Conservation (phyloP, 176 grass and related monocot species). For the Eremochloa ophiuroides region DNA sequence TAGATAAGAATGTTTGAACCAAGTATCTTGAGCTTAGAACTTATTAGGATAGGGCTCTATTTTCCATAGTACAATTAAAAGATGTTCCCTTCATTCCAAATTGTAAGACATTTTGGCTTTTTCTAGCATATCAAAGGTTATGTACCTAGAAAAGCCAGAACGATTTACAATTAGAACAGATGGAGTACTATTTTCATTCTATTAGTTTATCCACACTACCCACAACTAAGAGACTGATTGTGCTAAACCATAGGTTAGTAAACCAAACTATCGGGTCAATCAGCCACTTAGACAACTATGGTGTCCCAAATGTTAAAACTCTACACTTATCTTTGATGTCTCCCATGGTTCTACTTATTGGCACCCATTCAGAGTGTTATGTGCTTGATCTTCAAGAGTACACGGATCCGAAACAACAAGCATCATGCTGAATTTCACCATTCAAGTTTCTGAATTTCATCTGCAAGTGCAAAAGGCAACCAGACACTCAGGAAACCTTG, state of each 20-base stretch:
- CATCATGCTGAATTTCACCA: not conserved
- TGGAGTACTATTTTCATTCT: slow-evolving; percentile 4
- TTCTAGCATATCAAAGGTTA: too few species aligned
- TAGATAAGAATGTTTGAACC: not conserved
- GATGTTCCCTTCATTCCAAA: too few species aligned
- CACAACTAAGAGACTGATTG: too few species aligned
- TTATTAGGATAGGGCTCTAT: too few species aligned
- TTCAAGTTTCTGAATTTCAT: not conserved
- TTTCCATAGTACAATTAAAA: too few species aligned
- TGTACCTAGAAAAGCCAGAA: too few species aligned
- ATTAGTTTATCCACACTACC: not conserved
- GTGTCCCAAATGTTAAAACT: not conserved
- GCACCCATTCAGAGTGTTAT: not conserved
- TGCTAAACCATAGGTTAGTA: not conserved
- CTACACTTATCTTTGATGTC: not conserved
- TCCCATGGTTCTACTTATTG: not conserved
- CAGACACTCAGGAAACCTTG: slow-evolving; percentile 12
- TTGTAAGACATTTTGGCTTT: too few species aligned
- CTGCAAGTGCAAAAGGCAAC: slow-evolving; percentile 25
- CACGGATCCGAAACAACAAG: not conserved
- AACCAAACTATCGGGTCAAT: not conserved
- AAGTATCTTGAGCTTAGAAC: not conserved
- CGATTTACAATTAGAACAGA: too few species aligned
- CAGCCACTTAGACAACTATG: not conserved
- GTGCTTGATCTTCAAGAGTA: not conserved